Evolutionary conservation across 192 early-diverging fungal genomes (phyloP).

Genomic region (Diversispora eburnea): DNA sequence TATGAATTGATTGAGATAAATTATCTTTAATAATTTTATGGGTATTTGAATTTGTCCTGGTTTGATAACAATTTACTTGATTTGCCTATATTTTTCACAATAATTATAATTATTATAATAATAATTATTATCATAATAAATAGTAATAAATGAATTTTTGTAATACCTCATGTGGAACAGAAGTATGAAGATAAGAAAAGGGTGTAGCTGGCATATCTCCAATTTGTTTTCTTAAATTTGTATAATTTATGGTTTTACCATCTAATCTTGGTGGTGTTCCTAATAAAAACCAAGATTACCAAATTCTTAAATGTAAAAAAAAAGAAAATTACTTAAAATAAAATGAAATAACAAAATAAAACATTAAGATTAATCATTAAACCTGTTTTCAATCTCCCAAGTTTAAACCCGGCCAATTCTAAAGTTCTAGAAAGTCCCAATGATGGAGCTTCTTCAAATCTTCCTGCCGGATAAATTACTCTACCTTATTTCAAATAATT

Average conservation of each 20-base stretch:
- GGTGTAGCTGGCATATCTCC: slow-evolving; percentile 71
- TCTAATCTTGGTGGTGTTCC: slow-evolving; percentile 77
- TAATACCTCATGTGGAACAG: slow-evolving; percentile 58
- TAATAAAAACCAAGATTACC: background rate
- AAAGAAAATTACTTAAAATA: background rate
- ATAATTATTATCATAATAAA: too few relatives aligned
- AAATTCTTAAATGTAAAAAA: background rate
- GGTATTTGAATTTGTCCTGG: slow-evolving; percentile 62
- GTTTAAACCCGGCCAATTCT: slow-evolving; percentile 66
- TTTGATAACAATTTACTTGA: slow-evolving; percentile 74
- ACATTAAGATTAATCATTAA: background rate
- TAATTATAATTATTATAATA: background rate
- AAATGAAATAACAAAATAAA: background rate
- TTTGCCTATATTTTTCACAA: slow-evolving; percentile 34
- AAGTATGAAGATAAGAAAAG: slow-evolving; percentile 72
- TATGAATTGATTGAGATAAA: slow-evolving; percentile 76
- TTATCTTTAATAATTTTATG: slow-evolving; percentile 69
- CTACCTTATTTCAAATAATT: slow-evolving; percentile 33
- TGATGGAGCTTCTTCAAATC: slow-evolving; percentile 70
- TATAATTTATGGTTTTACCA: slow-evolving; percentile 72
- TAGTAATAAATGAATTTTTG: too few relatives aligned
- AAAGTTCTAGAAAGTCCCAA: slow-evolving; percentile 74
- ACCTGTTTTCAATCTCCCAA: slow-evolving; percentile 78
- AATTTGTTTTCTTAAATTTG: slow-evolving; percentile 56
- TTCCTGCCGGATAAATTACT: slow-evolving; percentile 65